These are phyloP conservation scores for Ophiostoma sp. DNA, from an alignment of 2,329 filamentous ascomycete species.

Conservation along the genomic window DNA sequence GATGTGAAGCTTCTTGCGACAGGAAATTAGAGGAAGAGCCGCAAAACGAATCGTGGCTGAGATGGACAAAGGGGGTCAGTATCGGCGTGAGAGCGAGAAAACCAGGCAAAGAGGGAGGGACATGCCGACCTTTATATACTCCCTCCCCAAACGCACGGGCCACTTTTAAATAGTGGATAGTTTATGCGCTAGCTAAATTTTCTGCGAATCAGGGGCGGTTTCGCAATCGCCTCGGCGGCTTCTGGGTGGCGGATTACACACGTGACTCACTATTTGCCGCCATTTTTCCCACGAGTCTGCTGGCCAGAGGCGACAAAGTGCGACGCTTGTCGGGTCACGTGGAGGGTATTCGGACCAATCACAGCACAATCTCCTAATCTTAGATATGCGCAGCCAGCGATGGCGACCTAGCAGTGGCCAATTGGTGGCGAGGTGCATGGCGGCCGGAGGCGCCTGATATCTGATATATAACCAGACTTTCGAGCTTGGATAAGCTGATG, in stretches of 20 bases:
- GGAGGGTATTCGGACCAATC: not conserved
- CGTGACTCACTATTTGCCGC: constrained; percentile 19
- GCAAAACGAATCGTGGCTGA: constrained; percentile 25
- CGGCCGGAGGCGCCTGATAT: not conserved
- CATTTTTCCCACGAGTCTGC: not conserved
- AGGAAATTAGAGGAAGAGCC: constrained; percentile 18
- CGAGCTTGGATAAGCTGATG: not conserved
- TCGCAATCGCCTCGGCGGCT: constrained; percentile 26
- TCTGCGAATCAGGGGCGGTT: constrained; percentile 27
- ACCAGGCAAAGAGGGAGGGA: constrained; percentile 27
- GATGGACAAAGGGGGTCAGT: constrained; percentile 21
- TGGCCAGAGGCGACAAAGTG: not conserved
- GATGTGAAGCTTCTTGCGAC: constrained; percentile 21
- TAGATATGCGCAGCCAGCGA: not conserved
- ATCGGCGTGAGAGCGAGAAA: constrained; percentile 19
- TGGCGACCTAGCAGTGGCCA: not conserved
- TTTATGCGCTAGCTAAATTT: constrained; percentile 25
- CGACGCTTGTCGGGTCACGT: constrained; percentile 17
- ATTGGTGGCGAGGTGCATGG: not conserved
- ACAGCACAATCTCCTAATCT: not conserved
- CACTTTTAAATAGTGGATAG: constrained; percentile 21
- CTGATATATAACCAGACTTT: not conserved
- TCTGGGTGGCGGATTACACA: constrained; percentile 22
- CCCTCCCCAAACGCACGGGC: constrained; percentile 26
- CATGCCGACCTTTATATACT: constrained; percentile 27